Evolutionary conservation across 148 eudicot species (phyloP).

Genomic region (Chenopodium album): DNA sequence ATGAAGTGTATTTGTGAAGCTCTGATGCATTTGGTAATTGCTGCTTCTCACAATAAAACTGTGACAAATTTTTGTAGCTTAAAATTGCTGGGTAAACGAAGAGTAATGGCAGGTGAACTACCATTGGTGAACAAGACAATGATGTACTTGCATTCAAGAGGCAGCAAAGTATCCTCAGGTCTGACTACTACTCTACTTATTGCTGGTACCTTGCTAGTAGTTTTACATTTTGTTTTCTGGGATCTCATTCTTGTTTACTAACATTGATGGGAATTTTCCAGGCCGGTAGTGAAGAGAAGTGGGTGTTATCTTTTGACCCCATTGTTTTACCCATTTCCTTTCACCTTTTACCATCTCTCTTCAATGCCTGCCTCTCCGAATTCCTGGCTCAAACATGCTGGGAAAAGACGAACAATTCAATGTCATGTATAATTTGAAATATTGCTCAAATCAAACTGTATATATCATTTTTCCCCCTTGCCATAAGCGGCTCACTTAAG

Average conservation of each 20-base stretch:
- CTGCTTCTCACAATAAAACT: not conserved
- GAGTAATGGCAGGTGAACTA: constrained; percentile 68
- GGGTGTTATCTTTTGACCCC: constrained; percentile 18
- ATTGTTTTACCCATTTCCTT: not conserved
- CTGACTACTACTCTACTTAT: constrained; percentile 26
- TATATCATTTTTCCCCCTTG: not conserved
- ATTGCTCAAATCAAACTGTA: constrained; percentile 24
- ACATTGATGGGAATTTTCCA: constrained; percentile 27
- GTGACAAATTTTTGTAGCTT: constrained; percentile 42
- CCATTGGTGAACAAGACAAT: constrained; percentile 85
- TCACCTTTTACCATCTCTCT: constrained; percentile 8
- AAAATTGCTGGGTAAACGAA: constrained; percentile 57
- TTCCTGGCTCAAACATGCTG: not conserved
- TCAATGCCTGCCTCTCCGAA: not conserved
- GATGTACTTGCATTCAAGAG: constrained; percentile 62
- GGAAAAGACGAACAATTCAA: constrained; percentile 15
- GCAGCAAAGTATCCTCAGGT: constrained; percentile 36
- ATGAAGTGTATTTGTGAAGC: too few species aligned
- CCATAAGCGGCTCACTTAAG: constrained; percentile 5
- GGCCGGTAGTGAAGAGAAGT: constrained; percentile 37
- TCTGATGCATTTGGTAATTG: not conserved
- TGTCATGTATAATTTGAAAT: constrained; percentile 17
- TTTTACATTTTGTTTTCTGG: constrained; percentile 23
- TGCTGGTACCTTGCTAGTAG: constrained; percentile 14
- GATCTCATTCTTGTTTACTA: constrained; percentile 21